Base-by-base conservation (phyloP, 2,329 filamentous ascomycete genomes). In the Aspergillus sergii region DNA sequence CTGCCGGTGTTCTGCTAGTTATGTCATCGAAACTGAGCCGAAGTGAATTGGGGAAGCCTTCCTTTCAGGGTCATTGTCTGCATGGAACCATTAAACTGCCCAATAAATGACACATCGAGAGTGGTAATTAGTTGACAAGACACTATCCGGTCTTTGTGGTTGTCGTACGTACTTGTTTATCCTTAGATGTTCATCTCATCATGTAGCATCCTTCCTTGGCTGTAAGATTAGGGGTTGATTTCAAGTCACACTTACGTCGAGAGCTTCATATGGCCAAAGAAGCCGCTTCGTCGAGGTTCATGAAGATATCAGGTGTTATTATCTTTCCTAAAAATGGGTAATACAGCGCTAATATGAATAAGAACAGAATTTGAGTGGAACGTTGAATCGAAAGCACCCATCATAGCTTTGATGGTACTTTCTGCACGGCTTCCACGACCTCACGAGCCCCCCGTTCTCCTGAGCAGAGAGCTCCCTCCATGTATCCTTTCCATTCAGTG, bases 71-170 rank as follows among this genome's bases (percentile, higher is more conserved):
- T 36, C 6, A 6, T 7, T 5, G 5, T 26, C 23, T 36, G 34
- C 14, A 36, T 14, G 12, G 7, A 36, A 12, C 14, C 4, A 6
- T 36, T 14, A 7, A 36, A 14, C 34, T 2, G 12, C 12, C 1
- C 14, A 36, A 16, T 36, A 36, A 2, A 36, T 0, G 7, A 16
- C 1, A 7, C 1, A 14, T 7, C 6, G 12, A 36, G 7, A 16
- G 14, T 36, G 5, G 5, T 6, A 8, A 16, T 36, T 16, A 1
- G 0, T 16, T 0, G 1, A 6, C 4, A 36, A 14, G 7, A 36
- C 34, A 16, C 12, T 16, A 36, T 7, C 2, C 5, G 1, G 14
- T 2, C 14, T 36, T 7, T 7, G 5, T 7, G 2, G 5, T 36
- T 36, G 14, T 2, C 14, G 6, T 16, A 36, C 14, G 6, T 16